Base-by-base conservation (phyloP, 345 rosid species). In the Moricandia moricandioides region DNA sequence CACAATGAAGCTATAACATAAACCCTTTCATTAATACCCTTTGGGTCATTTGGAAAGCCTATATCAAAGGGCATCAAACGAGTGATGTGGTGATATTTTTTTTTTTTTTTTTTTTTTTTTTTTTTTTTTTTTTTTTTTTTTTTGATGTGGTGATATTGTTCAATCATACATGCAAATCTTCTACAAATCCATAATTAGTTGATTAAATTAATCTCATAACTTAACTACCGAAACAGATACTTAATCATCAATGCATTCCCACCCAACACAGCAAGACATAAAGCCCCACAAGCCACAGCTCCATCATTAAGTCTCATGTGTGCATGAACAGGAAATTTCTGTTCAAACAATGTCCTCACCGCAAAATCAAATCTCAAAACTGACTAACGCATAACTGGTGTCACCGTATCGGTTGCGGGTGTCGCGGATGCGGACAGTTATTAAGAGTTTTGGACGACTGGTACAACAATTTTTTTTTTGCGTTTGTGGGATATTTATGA, bases 321-420 rank as follows among this genome's bases (percentile, higher is more conserved):
- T 76, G 75, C 79, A 76, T 76, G 79, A 76, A 69, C 74, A 69
- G 56, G 35, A 61, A 8, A 35, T 68, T 61, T 67, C 73, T 60
- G 73, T 75, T 75, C 49, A 67, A 45, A 58, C 72, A 21, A 58
- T 66, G 37, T 59, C 55, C 68, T 59, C 71, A 47, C 60, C 66
- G 29, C n/a, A 66, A 74, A 67, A 74, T n/a, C 67, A 43, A 21
- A 66, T n/a, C 7, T 21, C 35, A 57, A 73, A 13, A 45, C 52
- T 45, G 52, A 45, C 24, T 21, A 21, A 21, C n/a, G n/a, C n/a
- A n/a, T n/a, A n/a, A n/a, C n/a, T n/a, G n/a, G n/a, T n/a, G n/a
- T n/a, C n/a, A n/a, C n/a, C n/a, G n/a, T n/a, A n/a, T n/a, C n/a
- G n/a, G n/a, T n/a, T n/a, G n/a, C n/a, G n/a, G n/a, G n/a, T n/a